Percentiles rank a stretch among this genome's conserved stretches.
Conservation (phyloP, 2,329 filamentous ascomycete species). For the Leptographium wingfieldii region DNA sequence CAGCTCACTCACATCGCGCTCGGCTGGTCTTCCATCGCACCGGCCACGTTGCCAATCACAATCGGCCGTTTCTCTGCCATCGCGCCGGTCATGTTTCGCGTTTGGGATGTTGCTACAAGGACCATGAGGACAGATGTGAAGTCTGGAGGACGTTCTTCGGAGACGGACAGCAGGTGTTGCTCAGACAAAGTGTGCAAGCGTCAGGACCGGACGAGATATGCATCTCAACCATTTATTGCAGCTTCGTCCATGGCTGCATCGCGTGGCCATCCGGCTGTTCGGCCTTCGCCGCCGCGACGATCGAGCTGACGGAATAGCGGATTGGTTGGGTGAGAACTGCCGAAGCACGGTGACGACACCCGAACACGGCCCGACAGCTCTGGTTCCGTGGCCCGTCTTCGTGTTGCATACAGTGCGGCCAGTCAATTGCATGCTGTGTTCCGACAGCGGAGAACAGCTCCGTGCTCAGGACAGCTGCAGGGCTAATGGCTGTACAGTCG, state of each 20-base stretch:
- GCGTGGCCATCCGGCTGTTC: background rate
- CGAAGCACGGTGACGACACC: background rate
- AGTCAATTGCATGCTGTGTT: too few relatives aligned
- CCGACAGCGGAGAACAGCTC: background rate
- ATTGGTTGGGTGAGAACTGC: background rate
- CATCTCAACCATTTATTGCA: too few relatives aligned
- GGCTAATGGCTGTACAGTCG: too few relatives aligned
- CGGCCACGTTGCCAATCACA: background rate
- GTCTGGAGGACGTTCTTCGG: too few relatives aligned
- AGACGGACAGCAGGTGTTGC: too few relatives aligned
- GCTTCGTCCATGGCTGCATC: too few relatives aligned
- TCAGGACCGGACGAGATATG: background rate
- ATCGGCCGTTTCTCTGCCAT: background rate
- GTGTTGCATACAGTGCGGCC: background rate
- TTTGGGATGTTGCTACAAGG: background rate
- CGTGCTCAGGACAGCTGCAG: background rate
- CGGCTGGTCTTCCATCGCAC: background rate
- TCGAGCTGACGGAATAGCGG: background rate
- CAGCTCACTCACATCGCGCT: background rate
- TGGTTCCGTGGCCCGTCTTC: background rate
- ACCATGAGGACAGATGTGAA: too few relatives aligned
- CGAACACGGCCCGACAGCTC: background rate
- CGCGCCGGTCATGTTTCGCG: background rate
- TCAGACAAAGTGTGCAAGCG: background rate
- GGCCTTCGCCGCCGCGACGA: background rate